Evolutionary conservation across 2,329 filamentous ascomycete genomes (phyloP), one percentile per base, ranked within the genome.

Genomic region (Thielaviopsis ethacetica): DNA sequence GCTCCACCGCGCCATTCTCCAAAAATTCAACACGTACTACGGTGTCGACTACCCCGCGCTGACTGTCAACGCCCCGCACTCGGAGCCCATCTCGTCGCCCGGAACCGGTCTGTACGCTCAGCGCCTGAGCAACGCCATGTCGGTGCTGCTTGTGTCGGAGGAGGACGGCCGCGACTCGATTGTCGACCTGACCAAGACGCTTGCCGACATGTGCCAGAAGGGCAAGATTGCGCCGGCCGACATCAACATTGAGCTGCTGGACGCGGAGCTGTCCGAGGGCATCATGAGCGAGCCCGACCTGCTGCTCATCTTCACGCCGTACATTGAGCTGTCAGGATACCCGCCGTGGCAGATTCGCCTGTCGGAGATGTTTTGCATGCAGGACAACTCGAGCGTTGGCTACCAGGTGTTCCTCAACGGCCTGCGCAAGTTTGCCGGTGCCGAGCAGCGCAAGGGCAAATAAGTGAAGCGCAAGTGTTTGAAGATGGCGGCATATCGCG

Each of bases 291-390:
- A 98, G 71, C 93, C 93, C 1, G 91, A 97, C 68, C 75, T 98
- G 15, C 74, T 98, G 61, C 80, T 98, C 58, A 74, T 95, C 9
- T 98, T 98, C 69, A 83, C 86, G 1, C 88, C 91, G 3, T 82
- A 83, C 55, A 82, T 97, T 58, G 84, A 90, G 68, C 73, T 98
- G 52, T 84, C 89, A 58, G 90, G 93, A 10, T 98, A 97, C 69
- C 93, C 93, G 10, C 93, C 93, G 0, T 98, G 93, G 93, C 93
- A 96, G 72, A 80, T 97, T 62, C 81, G 93, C 51, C 74, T 98
- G 67, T 96, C 91, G 0, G 93, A 98, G 75, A 96, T 98, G 60
- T 96, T 91, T 69, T 81, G 83, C 66, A 74, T 87, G 13, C 78
- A 79, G 59, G 86, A 91, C 67, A 89, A 89, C 69, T 80, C 86